Evolutionary conservation across 306 rosid genomes (phyloP), one percentile per base, ranked within the genome.

Genomic region (Cucumis melo): DNA sequence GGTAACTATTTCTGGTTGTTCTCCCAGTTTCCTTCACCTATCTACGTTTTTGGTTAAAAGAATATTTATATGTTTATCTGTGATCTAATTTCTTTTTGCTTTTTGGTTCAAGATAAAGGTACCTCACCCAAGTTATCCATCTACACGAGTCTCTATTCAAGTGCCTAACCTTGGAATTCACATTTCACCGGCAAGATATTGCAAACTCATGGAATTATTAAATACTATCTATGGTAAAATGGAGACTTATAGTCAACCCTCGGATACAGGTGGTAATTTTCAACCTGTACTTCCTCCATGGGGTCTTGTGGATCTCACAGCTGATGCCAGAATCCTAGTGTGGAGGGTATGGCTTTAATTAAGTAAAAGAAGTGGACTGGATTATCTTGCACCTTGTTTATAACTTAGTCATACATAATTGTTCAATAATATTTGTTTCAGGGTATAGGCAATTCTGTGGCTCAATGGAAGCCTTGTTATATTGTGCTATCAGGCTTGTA

Each of bases 391-490:
- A 59, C 50, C 50, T 54, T 74, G 36, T 73, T 55, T 27, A 24
- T 78, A 53, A 73, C 29, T 39, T 7, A 6, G 61, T 46, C 27
- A 24, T 67, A 13, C 36, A 39, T 74, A 72, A 13, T 75, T 72
- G 57, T 46, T 64, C 36, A 61, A 51, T 73, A 39, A 50, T 75
- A 78, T 74, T 76, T 73, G 66, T 81, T 78, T 62, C 84, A 94
- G 99, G 97, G 99, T 65, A 88, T 94, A 66, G 99, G 99, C 59
- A 94, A 94, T 87, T 94, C 97, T 34, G 87, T 94, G 66, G 95
- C 99, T 62, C 80, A 96, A 15, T 94, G 99, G 99, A 91, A 90
- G 83, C 90, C 95, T 36, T 92, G 96, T 88, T 90, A 86, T 84
- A 82, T 94, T 78, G 88, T 88, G 73, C 85, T 94, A 56, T 89